Evolutionary conservation across 1,284 basidiomycete genomes (phyloP), one percentile per base, ranked within the genome.

Genomic region (Thelephora terrestris): DNA sequence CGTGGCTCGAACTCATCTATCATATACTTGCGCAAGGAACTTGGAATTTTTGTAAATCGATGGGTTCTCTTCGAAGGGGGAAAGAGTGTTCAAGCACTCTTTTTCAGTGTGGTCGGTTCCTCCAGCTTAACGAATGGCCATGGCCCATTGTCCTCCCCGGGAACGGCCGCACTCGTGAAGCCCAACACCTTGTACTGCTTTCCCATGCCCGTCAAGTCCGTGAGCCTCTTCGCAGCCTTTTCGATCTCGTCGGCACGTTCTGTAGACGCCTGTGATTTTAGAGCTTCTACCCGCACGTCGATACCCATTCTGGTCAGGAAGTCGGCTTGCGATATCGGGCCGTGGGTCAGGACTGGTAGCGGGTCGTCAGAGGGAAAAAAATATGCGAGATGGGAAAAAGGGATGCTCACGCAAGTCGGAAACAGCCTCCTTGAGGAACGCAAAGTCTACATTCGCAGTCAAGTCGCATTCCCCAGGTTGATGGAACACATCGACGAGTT

Each of bases 391-490:
- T 32, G 5, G 12, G 18, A 16, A 29, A n/a, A 35, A 44, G n/a
- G 27, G 47, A 25, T 1, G 60, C 76, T 24, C 54, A 86, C 86
- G 82, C 3, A 77, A 64, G 48, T 77, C 78, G 1, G 64, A 63
- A 51, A 94, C 68, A 0, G 91, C 83, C 64, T 94, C 90, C 55
- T 76, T 76, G 37, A 99, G 72, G 61, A 90, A 90, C 0, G 81
- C 76, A 66, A 99, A 99, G 66, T 99, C 93, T 46, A 99, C 95
- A 60, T 99, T 97, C 27, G 87, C 85, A 0, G 96, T 99, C 45
- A 99, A 67, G 64, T 99, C 96, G 42, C 88, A 87, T 43, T 86
- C 74, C 10, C 96, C 95, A 0, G 95, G 94, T 9, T 75, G 68
- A 48, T 85, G 73, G 59, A 99, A 94, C 0, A 91, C 75, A 60